A percentile compares a stretch with the other conserved stretches of the same genome.
These are phyloP conservation scores for Bassia scoparia DNA, from an alignment of 148 eudicot species.

Conservation along the genomic window DNA sequence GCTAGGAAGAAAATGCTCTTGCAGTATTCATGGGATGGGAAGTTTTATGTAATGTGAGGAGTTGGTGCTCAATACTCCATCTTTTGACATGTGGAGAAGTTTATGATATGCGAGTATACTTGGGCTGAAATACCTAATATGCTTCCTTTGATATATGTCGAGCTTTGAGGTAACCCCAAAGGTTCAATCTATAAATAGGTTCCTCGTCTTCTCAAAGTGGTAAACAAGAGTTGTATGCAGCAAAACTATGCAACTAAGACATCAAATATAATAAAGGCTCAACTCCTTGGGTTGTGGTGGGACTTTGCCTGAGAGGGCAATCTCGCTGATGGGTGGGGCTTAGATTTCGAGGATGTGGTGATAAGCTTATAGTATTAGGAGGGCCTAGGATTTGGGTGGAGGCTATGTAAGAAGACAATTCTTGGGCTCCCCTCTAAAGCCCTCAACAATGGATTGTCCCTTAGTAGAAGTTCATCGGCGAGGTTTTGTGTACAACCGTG, in stretches of 20 bases:
- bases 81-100: conserved; percentile 66
- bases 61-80: conserved; percentile 37
- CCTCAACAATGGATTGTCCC: too few relatives aligned
- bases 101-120: conserved; percentile 40
- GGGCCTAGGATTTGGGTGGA: too few relatives aligned
- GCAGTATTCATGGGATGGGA: conserved; percentile 77
- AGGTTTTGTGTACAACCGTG: too few relatives aligned
- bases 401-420: too few relatives aligned
- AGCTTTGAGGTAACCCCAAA: conserved; percentile 29
- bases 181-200: conserved; percentile 45
- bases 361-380: too few relatives aligned
- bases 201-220: conserved; percentile 58
- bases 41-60: conserved; percentile 73
- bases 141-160: conserved; percentile 43
- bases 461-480: too few relatives aligned
- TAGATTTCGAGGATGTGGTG: too few relatives aligned
- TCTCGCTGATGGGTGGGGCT: too few relatives aligned
- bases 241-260: conserved; percentile 51
- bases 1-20: conserved; percentile 65
- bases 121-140: conserved; percentile 65
- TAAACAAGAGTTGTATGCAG: conserved; percentile 72
- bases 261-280: conserved; percentile 48
- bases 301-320: too few relatives aligned
- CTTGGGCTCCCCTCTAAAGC: too few relatives aligned
- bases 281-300: too few relatives aligned